phyloP scores from a whole-genome alignment of 306 rosid species.

The Medicago ruthenica region DNA sequence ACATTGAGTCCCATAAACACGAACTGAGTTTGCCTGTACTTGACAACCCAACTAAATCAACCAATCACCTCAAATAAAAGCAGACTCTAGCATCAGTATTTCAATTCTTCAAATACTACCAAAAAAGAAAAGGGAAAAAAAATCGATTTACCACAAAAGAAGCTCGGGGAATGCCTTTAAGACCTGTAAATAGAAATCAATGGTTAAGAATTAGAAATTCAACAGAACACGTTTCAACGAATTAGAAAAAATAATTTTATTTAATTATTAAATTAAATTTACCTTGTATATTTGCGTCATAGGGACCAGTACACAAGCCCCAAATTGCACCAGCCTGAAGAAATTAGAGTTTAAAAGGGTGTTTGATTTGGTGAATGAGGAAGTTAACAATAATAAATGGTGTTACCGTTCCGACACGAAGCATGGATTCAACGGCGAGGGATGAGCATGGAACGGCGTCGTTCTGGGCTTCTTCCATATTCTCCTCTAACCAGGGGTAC shows the following conservation, averaged over 20 bases:
- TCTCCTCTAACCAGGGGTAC: background rate
- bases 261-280: background rate
- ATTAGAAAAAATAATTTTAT: background rate
- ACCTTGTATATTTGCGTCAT: slow-evolving; percentile 74
- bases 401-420: slow-evolving; percentile 76
- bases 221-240: background rate
- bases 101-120: background rate
- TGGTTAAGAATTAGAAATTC: slow-evolving; percentile 7
- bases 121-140: no score
- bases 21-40: slow-evolving; percentile 65
- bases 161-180: slow-evolving; percentile 62
- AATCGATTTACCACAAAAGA: slow-evolving; percentile 87
- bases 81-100: slow-evolving; percentile 26
- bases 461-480: slow-evolving; percentile 61
- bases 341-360: slow-evolving; percentile 3
- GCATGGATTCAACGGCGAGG: slow-evolving; percentile 58
- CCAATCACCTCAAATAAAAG: slow-evolving; percentile 36
- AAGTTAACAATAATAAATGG: background rate
- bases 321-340: slow-evolving; percentile 92
- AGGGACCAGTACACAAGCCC: slow-evolving; percentile 83
- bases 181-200: slow-evolving; percentile 55
- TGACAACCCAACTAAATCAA: slow-evolving; percentile 32
- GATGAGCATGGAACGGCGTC: slow-evolving; percentile 72
- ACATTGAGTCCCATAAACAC: slow-evolving; percentile 60
- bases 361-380: background rate